Evolutionary conservation across 2,329 filamentous ascomycete species (phyloP), one percentile per base, ranked within the genome.

Genomic region (Diaporthe amygdali): DNA sequence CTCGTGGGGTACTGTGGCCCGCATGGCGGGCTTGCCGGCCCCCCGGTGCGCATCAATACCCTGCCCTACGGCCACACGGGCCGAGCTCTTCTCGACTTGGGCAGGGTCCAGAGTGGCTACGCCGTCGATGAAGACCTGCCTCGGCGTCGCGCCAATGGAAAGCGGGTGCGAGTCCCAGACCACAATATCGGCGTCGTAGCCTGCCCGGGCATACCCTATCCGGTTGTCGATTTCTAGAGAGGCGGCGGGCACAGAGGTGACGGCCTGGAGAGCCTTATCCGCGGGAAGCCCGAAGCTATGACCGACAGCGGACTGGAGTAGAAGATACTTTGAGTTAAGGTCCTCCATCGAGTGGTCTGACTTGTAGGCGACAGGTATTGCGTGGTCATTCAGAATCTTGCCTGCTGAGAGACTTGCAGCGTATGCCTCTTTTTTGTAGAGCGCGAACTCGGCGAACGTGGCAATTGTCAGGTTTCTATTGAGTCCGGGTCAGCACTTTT

Each of bases 141-240:
- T 74, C 4, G 85, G 82, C 5, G 81, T 85, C 14, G 85, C 83
- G 7, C 84, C 85, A 20, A 84, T 74, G 15, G 81, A 78, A 1
- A 87, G 78, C 3, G 85, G 85, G 71, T 87, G 84, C 0, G 80
- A 80, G 70, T 87, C 82, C 85, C 85, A 87, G 5, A 87, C 78
- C 5, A 85, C 85, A 37, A 87, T 74, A 70, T 88, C 85, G 17
- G 85, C 86, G 74, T 88, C 86, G 70, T 85, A 87, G 5, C 85
- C 84, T 4, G 81, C 75, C 17, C 80, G 80, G 10, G 78, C 78
- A 70, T 82, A 85, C 3, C 85, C 85, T 3, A 87, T 79, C 2
- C 85, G 81, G 70, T 84, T 77, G 54, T 81, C 81, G 32, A 84
- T 78, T 41, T 83, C 81, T 2, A 86, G 75, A 3, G 83, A 82